These are phyloP conservation scores for Lactuca sativa DNA, from an alignment of 129 eudicot genomes.

Conservation along the genomic window DNA sequence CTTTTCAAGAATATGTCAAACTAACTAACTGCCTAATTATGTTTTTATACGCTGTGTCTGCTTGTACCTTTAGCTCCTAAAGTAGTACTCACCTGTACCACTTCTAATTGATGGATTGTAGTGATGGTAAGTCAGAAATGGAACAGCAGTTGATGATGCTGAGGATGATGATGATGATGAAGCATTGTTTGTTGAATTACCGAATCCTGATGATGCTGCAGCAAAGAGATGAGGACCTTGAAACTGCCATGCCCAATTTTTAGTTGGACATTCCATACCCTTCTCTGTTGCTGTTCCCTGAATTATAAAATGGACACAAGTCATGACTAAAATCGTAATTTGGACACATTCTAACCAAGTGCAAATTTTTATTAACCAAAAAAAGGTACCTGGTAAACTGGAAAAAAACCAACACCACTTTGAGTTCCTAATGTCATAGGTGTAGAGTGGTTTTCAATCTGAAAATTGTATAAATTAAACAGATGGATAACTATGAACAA, in stretches of 20 bases:
- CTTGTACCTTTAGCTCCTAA: conserved; percentile 34
- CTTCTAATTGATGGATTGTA: conserved; percentile 19
- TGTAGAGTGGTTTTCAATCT: conserved; percentile 35
- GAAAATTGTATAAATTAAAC: conserved; percentile 5
- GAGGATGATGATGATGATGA: conserved; percentile 42
- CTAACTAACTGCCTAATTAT: conserved; percentile 13
- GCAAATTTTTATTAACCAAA: not conserved
- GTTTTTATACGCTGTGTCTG: conserved; percentile 1
- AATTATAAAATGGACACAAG: not conserved
- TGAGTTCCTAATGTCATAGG: conserved; percentile 27
- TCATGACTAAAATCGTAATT: not conserved
- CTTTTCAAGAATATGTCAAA: conserved; percentile 15
- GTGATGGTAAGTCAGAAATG: conserved; percentile 20
- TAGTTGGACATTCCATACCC: conserved; percentile 28
- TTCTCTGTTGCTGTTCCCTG: conserved; percentile 70
- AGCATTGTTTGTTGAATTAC: conserved; percentile 40
- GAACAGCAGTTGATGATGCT: conserved; percentile 25
- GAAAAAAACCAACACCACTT: conserved; percentile 37
- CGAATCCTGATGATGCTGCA: conserved; percentile 99
- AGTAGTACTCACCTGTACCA: conserved; percentile 18
- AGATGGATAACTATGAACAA: not conserved
- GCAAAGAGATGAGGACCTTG: conserved; percentile 52
- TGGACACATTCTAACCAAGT: not conserved
- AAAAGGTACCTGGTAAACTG: conserved; percentile 49
- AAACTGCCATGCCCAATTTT: conserved; percentile 44